Base-by-base conservation (phyloP, 305 asterid genomes). In the Striga hermonthica region DNA sequence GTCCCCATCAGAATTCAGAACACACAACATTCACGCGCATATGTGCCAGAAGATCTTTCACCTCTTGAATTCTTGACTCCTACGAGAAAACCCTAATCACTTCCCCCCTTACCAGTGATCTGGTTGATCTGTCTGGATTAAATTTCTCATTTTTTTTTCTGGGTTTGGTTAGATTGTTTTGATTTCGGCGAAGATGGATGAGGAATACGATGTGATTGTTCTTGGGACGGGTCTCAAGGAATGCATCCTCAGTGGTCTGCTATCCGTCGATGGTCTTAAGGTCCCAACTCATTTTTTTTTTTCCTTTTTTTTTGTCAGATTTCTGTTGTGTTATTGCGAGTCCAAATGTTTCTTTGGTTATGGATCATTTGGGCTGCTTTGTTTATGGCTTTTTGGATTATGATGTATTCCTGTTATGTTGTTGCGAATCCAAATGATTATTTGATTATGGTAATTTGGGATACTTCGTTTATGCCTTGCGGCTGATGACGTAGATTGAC, bases 191-290 rank as follows among this genome's bases (percentile, higher is more conserved):
- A 73, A 71, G 66, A 91, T 91, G 98, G 98, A 91, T 84, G 97
- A 91, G 81, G 98, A 87, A 80, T 91, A 89, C 52, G 98, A 91
- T 72, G 98, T 91, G 83, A 87, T 91, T 53, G 98, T 91, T 69
- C 82, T 89, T 11, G 98, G 98, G 6, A 91, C 97, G 9, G 98
- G 98, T 62, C 95, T 90, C 71, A 90, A 88, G 76, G 97, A 90
- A 82, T 90, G 97, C 83, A 90, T 91, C 80, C 98, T 91, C 83
- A 91, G 97, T 76, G 98, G 97, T 70, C 97, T 91, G 66, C 95
- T 91, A 62, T 91, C 98, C 47, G 98, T 91, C 65, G 96, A 89
- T 69, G 96, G 98, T 67, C 95, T 89, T 28, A 91, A 91, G 94
- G 98, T 91, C 66, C 28, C 14, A 57, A 43, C 31, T 1, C 5